Evolutionary conservation across 257 asterid genomes (phyloP), one percentile per base, ranked within the genome.

Genomic region (Thymus mandschuricus): DNA sequence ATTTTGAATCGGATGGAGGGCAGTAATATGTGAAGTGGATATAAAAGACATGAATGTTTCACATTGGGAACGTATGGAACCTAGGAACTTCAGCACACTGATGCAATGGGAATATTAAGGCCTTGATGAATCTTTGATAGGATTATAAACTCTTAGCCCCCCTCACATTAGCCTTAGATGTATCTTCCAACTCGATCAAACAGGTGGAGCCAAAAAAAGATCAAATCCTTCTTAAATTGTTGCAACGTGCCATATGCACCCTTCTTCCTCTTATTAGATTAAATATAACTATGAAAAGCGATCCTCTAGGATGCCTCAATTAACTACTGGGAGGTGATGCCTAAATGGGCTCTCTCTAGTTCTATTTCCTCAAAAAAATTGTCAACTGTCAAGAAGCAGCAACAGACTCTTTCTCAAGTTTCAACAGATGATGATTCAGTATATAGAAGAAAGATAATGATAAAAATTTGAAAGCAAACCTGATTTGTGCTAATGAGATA

Each of bases 401-500:
- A 31, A 28, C 9, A 10, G 30, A 68, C 64, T 4, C 68, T 40
- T 54, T 54, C 44, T 34, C 68, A 6, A 66, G 51, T 58, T 79
- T 52, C 66, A 68, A 49, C 6, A 8, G 48, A 54, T 54, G 34
- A 61, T 8, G 51, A 40, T 40, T 63, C 15, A 65, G 51, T 51
- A 63, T 10, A 41, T 15, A 65, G 29, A 61, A 34, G 70, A 48
- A 21, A 74, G 60, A 63, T 66, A 34, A 40, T 45, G 58, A 56
- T 38, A 80, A 77, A 77, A 75, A 27, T 59, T 21, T 70, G 75
- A 65, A 49, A 75, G 45, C 91, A 33, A 67, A 95, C 99, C 98
- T 92, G 99, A 85, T 95, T 95, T 3, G 96, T 82, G 86, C 95
- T 84, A 58, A 92, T 89, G 41, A 95, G 94, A 79, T 92, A 95